Conservation (phyloP, 2,329 filamentous ascomycete genomes). For the Colletotrichum sp. region DNA sequence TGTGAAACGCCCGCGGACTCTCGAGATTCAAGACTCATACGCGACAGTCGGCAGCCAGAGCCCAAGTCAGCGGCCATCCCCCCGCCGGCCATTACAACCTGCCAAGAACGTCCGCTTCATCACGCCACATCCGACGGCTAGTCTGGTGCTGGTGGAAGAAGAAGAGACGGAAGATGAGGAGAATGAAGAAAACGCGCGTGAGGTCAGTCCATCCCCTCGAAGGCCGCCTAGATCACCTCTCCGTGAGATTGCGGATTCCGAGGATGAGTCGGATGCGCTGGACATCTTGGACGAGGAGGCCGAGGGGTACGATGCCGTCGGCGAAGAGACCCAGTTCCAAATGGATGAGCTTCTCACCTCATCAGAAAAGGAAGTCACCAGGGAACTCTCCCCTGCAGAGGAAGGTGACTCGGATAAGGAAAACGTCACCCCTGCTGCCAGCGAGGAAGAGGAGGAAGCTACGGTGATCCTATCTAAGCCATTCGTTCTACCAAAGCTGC, state of each 20-base stretch:
- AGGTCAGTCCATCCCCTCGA: conserved; percentile 9
- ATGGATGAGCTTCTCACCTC: conserved; percentile 18
- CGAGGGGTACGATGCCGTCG: conserved; percentile 20
- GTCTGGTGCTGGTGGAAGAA: conserved; percentile 2
- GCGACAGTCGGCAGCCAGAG: conserved; percentile 30
- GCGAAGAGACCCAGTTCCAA: conserved; percentile 21
- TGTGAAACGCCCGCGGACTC: conserved; percentile 30
- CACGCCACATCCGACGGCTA: conserved; percentile 20
- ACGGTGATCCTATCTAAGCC: conserved; percentile 12
- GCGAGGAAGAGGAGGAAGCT: conserved; percentile 9
- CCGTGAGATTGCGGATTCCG: conserved; percentile 56
- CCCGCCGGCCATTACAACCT: conserved; percentile 26
- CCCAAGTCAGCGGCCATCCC: conserved; percentile 8
- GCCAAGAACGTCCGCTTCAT: conserved; percentile 18
- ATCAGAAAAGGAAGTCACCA: conserved; percentile 9
- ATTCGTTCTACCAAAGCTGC: background rate
- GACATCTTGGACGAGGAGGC: conserved; percentile 18
- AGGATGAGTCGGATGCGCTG: conserved; percentile 40
- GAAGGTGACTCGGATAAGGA: conserved; percentile 20
- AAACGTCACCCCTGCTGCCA: conserved; percentile 3
- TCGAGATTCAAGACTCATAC: conserved; percentile 53
- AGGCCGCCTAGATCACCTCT: background rate
- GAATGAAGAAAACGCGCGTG: background rate
- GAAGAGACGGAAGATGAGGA: conserved; percentile 8
- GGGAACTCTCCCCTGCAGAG: background rate